Evolutionary conservation across 441 rosid species (phyloP).

Genomic region (Bruguiera hainesii): DNA sequence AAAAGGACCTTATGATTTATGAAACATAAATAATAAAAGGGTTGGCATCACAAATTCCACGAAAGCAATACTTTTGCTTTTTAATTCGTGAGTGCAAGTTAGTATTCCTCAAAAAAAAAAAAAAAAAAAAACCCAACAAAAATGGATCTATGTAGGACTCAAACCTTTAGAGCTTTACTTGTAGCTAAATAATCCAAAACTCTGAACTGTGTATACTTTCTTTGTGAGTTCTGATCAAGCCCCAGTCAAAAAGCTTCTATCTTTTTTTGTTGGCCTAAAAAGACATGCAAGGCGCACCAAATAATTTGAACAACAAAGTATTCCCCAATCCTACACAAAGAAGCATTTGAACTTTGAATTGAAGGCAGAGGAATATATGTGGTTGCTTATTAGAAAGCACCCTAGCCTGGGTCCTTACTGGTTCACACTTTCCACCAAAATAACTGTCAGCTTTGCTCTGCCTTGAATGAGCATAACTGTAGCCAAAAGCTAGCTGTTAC

Average conservation of each 20-base stretch:
- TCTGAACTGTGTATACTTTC: conserved; percentile 30
- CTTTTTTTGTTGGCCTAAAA: conserved; percentile 58
- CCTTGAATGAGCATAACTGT: conserved; percentile 14
- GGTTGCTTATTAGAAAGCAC: conserved; percentile 55
- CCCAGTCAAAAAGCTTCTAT: conserved; percentile 62
- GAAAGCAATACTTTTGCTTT: background rate
- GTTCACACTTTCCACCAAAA: conserved; percentile 24
- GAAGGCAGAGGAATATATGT: conserved; percentile 38
- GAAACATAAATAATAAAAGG: too few relatives aligned
- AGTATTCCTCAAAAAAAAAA: background rate
- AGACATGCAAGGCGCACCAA: conserved; percentile 64
- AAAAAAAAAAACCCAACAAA: background rate
- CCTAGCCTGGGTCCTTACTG: conserved; percentile 24
- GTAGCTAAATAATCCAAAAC: conserved; percentile 35
- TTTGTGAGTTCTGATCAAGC: conserved; percentile 28
- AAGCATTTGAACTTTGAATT: conserved; percentile 46
- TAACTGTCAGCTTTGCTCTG: conserved; percentile 36
- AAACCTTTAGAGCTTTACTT: conserved; percentile 6
- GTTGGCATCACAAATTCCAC: background rate
- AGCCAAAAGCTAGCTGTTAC: conserved; percentile 22
- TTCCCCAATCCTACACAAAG: conserved; percentile 42
- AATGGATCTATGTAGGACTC: conserved; percentile 15
- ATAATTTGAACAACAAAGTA: conserved; percentile 61
- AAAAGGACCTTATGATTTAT: too few relatives aligned
- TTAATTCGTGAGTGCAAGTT: background rate